These are phyloP conservation scores for Verruconis gallopava DNA, from an alignment of 2,329 filamentous ascomycete species.

Conservation along the genomic window DNA sequence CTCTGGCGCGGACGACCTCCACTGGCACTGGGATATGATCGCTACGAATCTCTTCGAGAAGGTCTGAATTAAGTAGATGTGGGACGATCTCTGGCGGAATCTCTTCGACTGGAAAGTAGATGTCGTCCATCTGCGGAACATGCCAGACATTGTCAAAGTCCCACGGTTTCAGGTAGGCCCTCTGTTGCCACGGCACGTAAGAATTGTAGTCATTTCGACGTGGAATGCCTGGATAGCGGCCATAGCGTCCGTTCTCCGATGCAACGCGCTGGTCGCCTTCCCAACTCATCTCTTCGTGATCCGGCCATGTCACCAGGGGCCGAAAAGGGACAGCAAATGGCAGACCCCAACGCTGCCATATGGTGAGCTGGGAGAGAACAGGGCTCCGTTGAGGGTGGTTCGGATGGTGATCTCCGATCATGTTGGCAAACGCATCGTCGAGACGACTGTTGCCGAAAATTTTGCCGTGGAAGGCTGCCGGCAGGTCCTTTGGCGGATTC, in stretches of 20 bases:
- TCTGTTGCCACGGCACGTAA: background rate
- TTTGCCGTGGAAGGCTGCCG: too few species aligned
- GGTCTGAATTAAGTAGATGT: conserved; percentile 3
- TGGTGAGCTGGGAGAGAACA: conserved; percentile 5
- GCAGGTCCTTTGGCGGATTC: too few species aligned
- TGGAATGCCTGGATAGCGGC: conserved; percentile 7
- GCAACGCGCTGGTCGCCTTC: conserved; percentile 9
- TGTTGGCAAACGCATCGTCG: background rate
- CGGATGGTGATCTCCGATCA: background rate
- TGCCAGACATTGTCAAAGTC: conserved; percentile 6
- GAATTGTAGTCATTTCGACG: background rate
- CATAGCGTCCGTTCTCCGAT: conserved; percentile 8
- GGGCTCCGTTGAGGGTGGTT: conserved; percentile 1
- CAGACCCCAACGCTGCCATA: background rate
- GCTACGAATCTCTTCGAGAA: conserved; percentile 1
- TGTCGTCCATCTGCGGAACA: conserved; percentile 7
- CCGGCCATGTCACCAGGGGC: conserved; percentile 3
- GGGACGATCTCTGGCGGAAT: conserved; percentile 4
- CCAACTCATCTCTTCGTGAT: conserved; percentile 6
- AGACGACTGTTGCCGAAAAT: background rate
- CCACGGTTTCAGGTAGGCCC: background rate
- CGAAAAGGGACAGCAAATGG: background rate
- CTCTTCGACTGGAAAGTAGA: conserved; percentile 5
- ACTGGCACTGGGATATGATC: conserved; percentile 1
- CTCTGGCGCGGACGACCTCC: too few species aligned